Evolutionary conservation across 192 early-diverging fungal genomes (phyloP), one percentile per base, ranked within the genome.

Genomic region (Entomortierella lignicola): DNA sequence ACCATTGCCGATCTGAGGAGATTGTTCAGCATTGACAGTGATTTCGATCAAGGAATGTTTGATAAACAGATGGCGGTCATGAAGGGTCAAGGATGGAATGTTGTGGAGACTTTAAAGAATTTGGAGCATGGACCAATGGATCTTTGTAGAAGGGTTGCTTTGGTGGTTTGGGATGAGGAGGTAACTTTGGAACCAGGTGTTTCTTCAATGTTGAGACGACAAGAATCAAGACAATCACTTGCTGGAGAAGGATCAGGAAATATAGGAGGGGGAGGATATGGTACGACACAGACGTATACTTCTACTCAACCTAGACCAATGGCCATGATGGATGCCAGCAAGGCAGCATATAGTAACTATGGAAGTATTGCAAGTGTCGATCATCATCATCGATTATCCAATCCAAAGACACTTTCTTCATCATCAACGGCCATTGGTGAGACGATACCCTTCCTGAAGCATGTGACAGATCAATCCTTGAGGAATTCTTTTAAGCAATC

Each of bases 21-120:
- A 1, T 63, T 96, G 37, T 94, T 94, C 69, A 67, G 77, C 31
- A 60, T 91, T 25, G 96, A 97, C 84, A 74, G 86, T 31, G 92
- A 92, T 57, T 97, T 97, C 74, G 87, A 91, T 58, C 87, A 89
- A 37, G 79, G 81, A n/a, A 93, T 97, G 91, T 97, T 92, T 85
- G 53, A 85, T 26, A 87, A 83, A 63, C 96, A 97, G 65, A 89
- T 93, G 69, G 87, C 92, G 0, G 94, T 97, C 2, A 83, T 97
- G 42, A 89, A 94, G 25, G 96, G 94, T 0, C 93, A 97, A 80
- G 94, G 91, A 1, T 95, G 88, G 81, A 96, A 97, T 71, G 84
- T 96, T 61, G 90, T 92, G 0, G 87, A 94, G 51, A 85, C 87
- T 1, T 80, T 97, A 17, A 83, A 86, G 30, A 85, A 88, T 47